phyloP scores from a whole-genome alignment of 1,284 basidiomycete genomes.

The Sporisorium graminicola region DNA sequence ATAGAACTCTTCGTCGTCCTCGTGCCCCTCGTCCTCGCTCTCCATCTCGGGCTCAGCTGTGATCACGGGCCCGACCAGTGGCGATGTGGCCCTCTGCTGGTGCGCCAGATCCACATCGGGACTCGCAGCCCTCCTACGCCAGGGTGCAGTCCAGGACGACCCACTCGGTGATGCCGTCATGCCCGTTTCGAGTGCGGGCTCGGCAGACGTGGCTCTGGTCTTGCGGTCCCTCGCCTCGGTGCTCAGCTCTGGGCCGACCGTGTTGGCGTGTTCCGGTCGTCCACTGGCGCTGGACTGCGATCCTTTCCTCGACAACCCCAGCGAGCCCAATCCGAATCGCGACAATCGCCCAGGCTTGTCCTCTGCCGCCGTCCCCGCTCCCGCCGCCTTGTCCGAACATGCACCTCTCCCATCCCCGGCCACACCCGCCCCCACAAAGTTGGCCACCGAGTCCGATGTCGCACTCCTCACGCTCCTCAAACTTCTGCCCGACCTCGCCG shows the following conservation, averaged over 20 bases:
- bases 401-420: conserved; percentile 13
- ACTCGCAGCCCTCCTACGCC: conserved; percentile 48
- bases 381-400: no score
- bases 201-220: conserved; percentile 24
- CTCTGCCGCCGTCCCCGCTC: conserved; percentile 4
- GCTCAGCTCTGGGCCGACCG: conserved; percentile 11
- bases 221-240: not conserved
- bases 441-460: conserved; percentile 35
- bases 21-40: conserved; percentile 35
- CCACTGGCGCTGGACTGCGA: conserved; percentile 9
- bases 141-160: conserved; percentile 48
- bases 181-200: conserved; percentile 20
- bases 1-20: conserved; percentile 44
- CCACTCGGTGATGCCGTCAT: conserved; percentile 8
- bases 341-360: conserved; percentile 38
- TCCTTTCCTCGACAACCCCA: conserved; percentile 35
- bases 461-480: conserved; percentile 35
- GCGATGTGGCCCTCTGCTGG: conserved; percentile 35
- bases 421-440: not conserved
- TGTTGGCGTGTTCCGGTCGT: conserved; percentile 9
- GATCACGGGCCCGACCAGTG: conserved; percentile 54
- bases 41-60: conserved; percentile 44
- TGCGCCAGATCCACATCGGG: conserved; percentile 14
- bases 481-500: conserved; percentile 82
- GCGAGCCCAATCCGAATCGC: conserved; percentile 54